phyloP scores from a whole-genome alignment of 202 grass and related monocot species.

The Panicum virgatum region DNA sequence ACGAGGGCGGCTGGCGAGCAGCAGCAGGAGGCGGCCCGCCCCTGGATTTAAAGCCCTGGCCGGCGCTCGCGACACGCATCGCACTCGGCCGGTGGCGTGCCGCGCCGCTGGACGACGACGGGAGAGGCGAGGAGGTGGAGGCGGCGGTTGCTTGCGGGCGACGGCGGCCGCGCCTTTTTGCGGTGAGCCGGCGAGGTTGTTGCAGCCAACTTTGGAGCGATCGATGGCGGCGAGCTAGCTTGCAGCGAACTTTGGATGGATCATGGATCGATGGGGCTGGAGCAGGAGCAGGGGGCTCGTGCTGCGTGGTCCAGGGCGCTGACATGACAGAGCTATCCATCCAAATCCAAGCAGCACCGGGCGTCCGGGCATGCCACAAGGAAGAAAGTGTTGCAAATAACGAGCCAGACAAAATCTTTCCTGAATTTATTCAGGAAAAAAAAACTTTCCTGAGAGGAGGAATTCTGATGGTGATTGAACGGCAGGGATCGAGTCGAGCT shows the following conservation, averaged over 20 bases:
- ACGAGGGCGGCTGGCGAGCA: not conserved
- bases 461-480: not conserved
- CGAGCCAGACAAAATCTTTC: not conserved
- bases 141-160: not conserved
- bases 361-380: not conserved
- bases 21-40: not conserved
- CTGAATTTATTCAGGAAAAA: not conserved
- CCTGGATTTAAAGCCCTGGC: not conserved
- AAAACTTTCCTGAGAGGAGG: not conserved
- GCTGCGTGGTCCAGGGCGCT: too few species aligned
- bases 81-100: not conserved
- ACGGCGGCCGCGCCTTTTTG: not conserved
- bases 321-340: not conserved
- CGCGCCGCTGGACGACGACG: not conserved
- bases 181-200: not conserved
- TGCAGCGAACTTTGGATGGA: not conserved
- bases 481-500: not conserved
- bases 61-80: not conserved
- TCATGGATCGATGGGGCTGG: not conserved
- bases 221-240: not conserved
- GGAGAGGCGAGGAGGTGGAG: not conserved
- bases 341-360: too few species aligned
- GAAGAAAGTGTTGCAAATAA: not conserved
- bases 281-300: not conserved
- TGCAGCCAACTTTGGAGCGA: not conserved